These are phyloP conservation scores for Ogataea ramenticola DNA, from an alignment of 805 yeast genomes.

Conservation along the genomic window DNA sequence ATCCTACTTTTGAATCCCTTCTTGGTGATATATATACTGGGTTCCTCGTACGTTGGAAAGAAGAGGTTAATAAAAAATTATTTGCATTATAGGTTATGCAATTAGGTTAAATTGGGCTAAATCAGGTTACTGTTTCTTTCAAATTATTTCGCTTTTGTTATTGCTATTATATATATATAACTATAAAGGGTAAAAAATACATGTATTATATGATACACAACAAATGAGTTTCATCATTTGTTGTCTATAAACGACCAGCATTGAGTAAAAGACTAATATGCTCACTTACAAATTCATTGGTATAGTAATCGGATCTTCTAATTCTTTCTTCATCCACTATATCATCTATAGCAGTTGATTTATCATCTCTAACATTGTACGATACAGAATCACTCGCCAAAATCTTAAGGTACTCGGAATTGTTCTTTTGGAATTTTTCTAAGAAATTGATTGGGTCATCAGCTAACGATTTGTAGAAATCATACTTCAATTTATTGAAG, in stretches of 20 bases:
- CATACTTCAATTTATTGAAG: constrained; percentile 57
- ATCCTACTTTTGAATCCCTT: constrained; percentile 5
- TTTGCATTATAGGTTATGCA: no score
- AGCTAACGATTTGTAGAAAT: constrained; percentile 67
- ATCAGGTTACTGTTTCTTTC: no score
- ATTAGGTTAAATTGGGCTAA: no score
- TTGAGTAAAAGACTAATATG: constrained; percentile 72
- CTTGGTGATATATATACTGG: neutral
- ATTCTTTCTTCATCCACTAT: constrained; percentile 72
- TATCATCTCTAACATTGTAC: neutral
- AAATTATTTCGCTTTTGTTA: no score
- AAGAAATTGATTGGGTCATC: constrained; percentile 74
- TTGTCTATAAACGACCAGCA: constrained; percentile 33
- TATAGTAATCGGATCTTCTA: constrained; percentile 76
- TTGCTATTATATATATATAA: neutral
- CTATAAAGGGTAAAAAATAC: neutral
- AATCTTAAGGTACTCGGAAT: constrained; percentile 77
- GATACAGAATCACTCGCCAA: constrained; percentile 64
- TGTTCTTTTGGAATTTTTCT: constrained; percentile 68
- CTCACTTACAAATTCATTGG: constrained; percentile 70
- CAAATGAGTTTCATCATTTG: neutral
- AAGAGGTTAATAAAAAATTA: neutral
- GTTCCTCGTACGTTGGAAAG: neutral
- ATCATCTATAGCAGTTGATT: constrained; percentile 21
- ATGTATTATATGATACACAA: neutral